Evolutionary conservation across 495 filamentous ascomycete genomes (phyloP).

Genomic region (Trichoderma gamsii): DNA sequence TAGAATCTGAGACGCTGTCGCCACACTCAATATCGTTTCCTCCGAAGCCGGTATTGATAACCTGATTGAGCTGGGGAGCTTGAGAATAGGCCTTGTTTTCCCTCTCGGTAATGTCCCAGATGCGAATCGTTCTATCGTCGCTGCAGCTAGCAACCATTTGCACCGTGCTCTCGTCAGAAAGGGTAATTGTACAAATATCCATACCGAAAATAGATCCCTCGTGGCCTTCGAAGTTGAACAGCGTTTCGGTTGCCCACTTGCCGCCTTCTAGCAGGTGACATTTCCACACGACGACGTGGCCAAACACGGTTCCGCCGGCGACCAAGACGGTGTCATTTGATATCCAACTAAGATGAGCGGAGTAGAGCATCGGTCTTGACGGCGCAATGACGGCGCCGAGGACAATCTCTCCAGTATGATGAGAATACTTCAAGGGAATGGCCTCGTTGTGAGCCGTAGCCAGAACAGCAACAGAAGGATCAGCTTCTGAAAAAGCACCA

Average conservation of each 20-base stretch:
- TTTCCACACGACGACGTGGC: conserved; percentile 88
- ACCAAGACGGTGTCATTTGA: conserved; percentile 57
- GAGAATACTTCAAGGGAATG: conserved; percentile 29
- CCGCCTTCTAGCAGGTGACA: conserved; percentile 32
- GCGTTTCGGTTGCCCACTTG: conserved; percentile 35
- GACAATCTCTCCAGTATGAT: conserved; percentile 19
- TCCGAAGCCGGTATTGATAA: conserved; percentile 48
- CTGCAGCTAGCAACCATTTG: conserved; percentile 84
- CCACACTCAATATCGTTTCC: conserved; percentile 22
- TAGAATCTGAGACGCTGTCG: conserved; percentile 23
- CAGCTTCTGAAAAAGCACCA: conserved; percentile 48
- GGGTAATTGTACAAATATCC: conserved; percentile 56
- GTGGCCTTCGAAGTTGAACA: conserved; percentile 77
- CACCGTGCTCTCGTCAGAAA: conserved; percentile 29
- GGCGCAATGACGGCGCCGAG: conserved; percentile 52
- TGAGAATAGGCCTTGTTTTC: conserved; percentile 12
- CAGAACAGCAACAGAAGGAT: conserved; percentile 35
- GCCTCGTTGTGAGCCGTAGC: conserved; percentile 85
- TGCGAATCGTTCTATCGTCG: conserved; percentile 82
- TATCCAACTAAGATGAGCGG: conserved; percentile 64
- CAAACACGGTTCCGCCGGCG: conserved; percentile 86
- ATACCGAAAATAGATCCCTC: conserved; percentile 93
- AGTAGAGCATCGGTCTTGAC: conserved; percentile 81
- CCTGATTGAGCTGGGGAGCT: conserved; percentile 25
- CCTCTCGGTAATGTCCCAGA: conserved; percentile 70